Percentiles rank a stretch among this genome's conserved stretches.
Evolutionary conservation across 306 rosid genomes (phyloP).

Genomic region (Benincasa hispida): DNA sequence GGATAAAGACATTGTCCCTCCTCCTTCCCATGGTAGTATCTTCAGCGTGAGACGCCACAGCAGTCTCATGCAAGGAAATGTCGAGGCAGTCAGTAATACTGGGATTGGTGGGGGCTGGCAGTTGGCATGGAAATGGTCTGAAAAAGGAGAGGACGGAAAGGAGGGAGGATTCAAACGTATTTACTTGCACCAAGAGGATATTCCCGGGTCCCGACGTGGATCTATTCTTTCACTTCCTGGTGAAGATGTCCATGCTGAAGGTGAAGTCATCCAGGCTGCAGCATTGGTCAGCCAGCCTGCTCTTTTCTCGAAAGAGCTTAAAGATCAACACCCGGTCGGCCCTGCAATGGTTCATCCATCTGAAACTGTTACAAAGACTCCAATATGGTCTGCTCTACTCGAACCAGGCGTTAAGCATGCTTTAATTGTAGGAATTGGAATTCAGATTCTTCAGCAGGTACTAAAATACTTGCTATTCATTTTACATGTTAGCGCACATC

Average conservation of each 20-base stretch:
- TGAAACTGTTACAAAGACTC: conserved; percentile 44
- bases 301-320: conserved; percentile 53
- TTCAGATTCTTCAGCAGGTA: conserved; percentile 86
- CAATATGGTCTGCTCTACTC: conserved; percentile 58
- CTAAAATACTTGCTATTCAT: background rate
- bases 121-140: conserved; percentile 93
- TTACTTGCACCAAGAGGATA: conserved; percentile 69
- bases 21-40: conserved; percentile 60
- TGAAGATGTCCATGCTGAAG: conserved; percentile 35
- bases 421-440: conserved; percentile 60
- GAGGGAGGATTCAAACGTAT: conserved; percentile 72
- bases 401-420: conserved; percentile 81
- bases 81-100: conserved; percentile 55
- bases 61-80: conserved; percentile 69
- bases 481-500: background rate
- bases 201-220: conserved; percentile 58
- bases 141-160: conserved; percentile 52
- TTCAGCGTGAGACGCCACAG: conserved; percentile 62
- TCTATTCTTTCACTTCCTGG: conserved; percentile 69
- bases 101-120: conserved; percentile 98
- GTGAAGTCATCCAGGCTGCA: conserved; percentile 74
- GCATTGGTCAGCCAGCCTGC: conserved; percentile 93
- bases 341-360: conserved; percentile 88
- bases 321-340: conserved; percentile 46
- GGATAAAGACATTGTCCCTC: conserved; percentile 62